phyloP scores from a whole-genome alignment of 2,329 filamentous ascomycete species.

The Penicillium sp. region DNA sequence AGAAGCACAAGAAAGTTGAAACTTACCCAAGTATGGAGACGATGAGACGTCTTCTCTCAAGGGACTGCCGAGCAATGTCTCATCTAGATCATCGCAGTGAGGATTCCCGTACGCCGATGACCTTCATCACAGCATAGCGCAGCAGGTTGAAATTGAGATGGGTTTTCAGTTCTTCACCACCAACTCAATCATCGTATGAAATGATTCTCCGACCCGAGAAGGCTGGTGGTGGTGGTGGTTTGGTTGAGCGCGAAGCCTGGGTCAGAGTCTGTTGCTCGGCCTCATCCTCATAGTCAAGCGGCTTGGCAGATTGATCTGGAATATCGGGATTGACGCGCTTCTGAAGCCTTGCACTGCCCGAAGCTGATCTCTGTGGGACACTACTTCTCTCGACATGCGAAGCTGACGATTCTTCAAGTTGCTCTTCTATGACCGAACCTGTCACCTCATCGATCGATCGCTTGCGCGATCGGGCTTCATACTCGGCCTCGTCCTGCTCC shows the following conservation, averaged over 20 bases:
- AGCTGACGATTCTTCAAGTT: not conserved
- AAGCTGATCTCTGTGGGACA: not conserved
- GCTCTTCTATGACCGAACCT: not conserved
- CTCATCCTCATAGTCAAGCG: slow-evolving; percentile 44
- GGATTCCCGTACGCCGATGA: too few species aligned
- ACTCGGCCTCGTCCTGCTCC: slow-evolving; percentile 25
- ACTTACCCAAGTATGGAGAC: slow-evolving; percentile 8
- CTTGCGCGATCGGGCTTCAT: slow-evolving; percentile 10
- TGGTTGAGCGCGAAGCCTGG: not conserved
- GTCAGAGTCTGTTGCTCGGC: not conserved
- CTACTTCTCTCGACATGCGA: too few species aligned
- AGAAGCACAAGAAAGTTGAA: not conserved
- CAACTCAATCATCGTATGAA: slow-evolving; percentile 34
- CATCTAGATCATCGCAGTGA: too few species aligned
- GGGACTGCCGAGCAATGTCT: too few species aligned
- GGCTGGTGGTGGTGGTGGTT: slow-evolving; percentile 4
- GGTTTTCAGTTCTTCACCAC: not conserved
- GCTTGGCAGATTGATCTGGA: slow-evolving; percentile 24
- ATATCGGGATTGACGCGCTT: slow-evolving; percentile 1
- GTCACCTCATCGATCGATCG: not conserved
- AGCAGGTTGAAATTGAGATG: too few species aligned
- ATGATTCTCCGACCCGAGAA: slow-evolving; percentile 30
- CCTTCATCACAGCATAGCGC: too few species aligned
- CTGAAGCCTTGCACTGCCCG: not conserved
- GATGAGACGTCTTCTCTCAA: too few species aligned